Percentiles rank a stretch among this genome's conserved stretches.
Evolutionary conservation across 1,139 yeast genomes (phyloP).

Genomic region (Geotrichum restrictum): DNA sequence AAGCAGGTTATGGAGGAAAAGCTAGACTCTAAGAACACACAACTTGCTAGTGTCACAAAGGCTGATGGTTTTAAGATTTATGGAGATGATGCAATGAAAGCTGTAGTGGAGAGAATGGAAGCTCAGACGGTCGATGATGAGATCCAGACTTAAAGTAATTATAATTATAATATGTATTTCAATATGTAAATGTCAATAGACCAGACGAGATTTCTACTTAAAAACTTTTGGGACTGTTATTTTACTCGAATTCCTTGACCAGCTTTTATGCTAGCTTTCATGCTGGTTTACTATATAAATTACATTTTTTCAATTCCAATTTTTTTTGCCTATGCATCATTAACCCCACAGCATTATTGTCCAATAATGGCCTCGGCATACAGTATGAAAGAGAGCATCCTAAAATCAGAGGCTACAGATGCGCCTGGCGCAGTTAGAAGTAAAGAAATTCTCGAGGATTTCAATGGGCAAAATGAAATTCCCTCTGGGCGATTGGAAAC

Average conservation of each 20-base stretch:
- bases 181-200: background rate
- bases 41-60: constrained; percentile 85
- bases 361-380: too few species aligned
- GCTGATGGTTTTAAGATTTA: constrained; percentile 86
- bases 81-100: constrained; percentile 77
- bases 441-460: too few species aligned
- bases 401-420: too few species aligned
- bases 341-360: too few species aligned
- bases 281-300: background rate
- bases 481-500: too few species aligned
- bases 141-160: constrained; percentile 20
- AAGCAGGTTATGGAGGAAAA: constrained; percentile 99
- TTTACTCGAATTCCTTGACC: background rate
- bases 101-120: constrained; percentile 68
- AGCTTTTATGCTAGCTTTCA: background rate
- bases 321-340: too few species aligned
- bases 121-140: constrained; percentile 60
- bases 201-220: constrained; percentile 1
- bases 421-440: too few species aligned
- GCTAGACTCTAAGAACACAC: constrained; percentile 91
- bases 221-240: background rate
- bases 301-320: background rate
- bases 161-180: constrained; percentile 1
- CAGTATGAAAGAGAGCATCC: too few species aligned
- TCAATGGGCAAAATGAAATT: too few species aligned